A percentile compares a stretch with the other conserved stretches of the same genome.
phyloP scores from a whole-genome alignment of 176 grass and related monocot species.

The Dendrocalamus sinicus region DNA sequence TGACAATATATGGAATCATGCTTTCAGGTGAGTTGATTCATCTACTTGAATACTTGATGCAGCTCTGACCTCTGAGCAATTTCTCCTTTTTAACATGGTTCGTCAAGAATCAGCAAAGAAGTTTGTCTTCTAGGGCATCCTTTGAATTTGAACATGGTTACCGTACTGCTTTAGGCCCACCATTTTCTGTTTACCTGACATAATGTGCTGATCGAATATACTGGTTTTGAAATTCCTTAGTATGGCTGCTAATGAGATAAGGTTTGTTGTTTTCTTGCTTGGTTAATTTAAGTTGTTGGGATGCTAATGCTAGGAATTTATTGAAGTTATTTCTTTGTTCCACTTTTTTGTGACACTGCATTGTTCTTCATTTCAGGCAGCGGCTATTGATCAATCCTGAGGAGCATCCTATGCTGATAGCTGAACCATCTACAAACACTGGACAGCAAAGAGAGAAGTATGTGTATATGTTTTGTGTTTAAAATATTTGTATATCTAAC shows the following conservation, averaged over 20 bases:
- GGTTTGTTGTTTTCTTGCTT: not conserved
- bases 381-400: constrained; percentile 92
- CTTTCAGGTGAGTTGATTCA: constrained; percentile 74
- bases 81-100: constrained; percentile 21
- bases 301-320: constrained; percentile 8
- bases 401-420: constrained; percentile 97
- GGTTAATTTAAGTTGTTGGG: constrained; percentile 11
- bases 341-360: not conserved
- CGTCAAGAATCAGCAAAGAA: constrained; percentile 3
- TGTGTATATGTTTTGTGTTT: constrained; percentile 15
- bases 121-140: not conserved
- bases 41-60: not conserved
- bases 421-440: constrained; percentile 87
- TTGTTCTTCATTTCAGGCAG: constrained; percentile 57
- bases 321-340: constrained; percentile 10
- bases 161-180: not conserved
- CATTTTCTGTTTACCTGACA: constrained; percentile 4
- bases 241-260: not conserved
- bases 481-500: constrained; percentile 10
- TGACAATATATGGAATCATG: constrained; percentile 97
- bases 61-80: not conserved
- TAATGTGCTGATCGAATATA: not conserved
- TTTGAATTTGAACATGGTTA: constrained; percentile 31
- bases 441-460: constrained; percentile 94
- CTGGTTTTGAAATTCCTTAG: constrained; percentile 13